phyloP scores from a whole-genome alignment of 768 basidiomycete genomes.

The Boletus rufocinnamomeus region DNA sequence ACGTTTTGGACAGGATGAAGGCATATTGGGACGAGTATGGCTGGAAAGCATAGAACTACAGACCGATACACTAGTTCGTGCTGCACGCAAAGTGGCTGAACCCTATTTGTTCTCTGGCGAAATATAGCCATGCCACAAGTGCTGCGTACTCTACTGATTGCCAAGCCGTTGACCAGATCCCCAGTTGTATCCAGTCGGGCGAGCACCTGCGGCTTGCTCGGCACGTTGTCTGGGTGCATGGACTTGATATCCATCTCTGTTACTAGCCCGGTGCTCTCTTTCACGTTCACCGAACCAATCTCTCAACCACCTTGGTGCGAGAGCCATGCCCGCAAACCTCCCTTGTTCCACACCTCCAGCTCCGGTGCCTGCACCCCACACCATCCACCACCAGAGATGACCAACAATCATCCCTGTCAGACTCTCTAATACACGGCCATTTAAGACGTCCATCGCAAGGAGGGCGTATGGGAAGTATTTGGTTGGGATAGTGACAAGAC shows the following conservation, averaged over 20 bases:
- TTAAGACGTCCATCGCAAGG: constrained; percentile 70
- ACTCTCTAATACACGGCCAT: constrained; percentile 58
- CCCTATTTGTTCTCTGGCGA: not conserved
- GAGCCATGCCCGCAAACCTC: constrained; percentile 41
- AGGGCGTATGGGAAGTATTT: constrained; percentile 74
- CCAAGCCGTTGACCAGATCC: constrained; percentile 58
- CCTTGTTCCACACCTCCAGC: constrained; percentile 42
- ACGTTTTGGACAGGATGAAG: constrained; percentile 71
- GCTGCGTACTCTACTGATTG: constrained; percentile 7
- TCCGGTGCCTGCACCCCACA: constrained; percentile 53
- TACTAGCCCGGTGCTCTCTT: constrained; percentile 37
- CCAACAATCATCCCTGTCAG: constrained; percentile 76
- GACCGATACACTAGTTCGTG: not conserved
- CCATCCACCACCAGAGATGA: constrained; percentile 79
- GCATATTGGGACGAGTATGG: constrained; percentile 51
- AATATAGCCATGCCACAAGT: not conserved
- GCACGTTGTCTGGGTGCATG: constrained; percentile 50
- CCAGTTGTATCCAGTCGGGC: constrained; percentile 47
- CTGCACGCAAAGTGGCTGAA: too few relatives aligned
- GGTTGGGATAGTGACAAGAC: constrained; percentile 72
- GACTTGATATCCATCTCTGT: constrained; percentile 55
- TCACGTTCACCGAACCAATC: constrained; percentile 46
- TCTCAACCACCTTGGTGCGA: constrained; percentile 62
- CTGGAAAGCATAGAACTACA: constrained; percentile 25
- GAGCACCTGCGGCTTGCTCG: constrained; percentile 19